Evolutionary conservation across 257 asterid species (phyloP).

Genomic region (Datura wrightii): DNA sequence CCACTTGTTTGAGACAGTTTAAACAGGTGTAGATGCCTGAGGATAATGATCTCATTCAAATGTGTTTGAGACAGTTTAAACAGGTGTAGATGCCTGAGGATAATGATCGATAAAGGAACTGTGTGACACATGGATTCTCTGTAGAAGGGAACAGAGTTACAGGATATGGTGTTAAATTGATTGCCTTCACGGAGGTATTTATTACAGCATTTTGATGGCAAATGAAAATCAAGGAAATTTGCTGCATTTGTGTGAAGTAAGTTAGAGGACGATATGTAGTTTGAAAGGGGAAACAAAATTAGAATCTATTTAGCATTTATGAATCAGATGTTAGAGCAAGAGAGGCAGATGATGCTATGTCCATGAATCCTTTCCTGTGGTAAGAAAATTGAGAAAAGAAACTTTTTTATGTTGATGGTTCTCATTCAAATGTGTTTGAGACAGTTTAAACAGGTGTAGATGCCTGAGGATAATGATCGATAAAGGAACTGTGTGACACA

Average conservation of each 20-base stretch:
- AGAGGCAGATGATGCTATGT: not conserved
- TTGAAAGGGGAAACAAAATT: not conserved
- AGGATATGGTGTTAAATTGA: not conserved
- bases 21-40: not conserved
- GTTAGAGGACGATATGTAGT: conserved; percentile 10
- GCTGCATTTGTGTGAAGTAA: conserved; percentile 1
- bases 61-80: conserved; percentile 3
- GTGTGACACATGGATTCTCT: not conserved
- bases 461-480: not conserved
- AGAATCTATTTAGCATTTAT: not conserved
- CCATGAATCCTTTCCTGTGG: not conserved
- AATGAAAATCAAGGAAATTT: not conserved
- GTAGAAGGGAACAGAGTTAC: not conserved
- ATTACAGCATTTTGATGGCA: not conserved
- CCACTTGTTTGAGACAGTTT: not conserved
- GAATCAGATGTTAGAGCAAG: conserved; percentile 1
- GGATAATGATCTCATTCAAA: too few species aligned
- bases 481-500: not conserved
- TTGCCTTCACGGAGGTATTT: not conserved
- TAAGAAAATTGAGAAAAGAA: not conserved
- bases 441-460: not conserved
- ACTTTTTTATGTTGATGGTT: not conserved
- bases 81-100: not conserved
- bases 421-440: conserved; percentile 12
- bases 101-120: not conserved